Evolutionary conservation across 2,329 filamentous ascomycete genomes (phyloP).

Genomic region (Cladobotryum mycophilum): DNA sequence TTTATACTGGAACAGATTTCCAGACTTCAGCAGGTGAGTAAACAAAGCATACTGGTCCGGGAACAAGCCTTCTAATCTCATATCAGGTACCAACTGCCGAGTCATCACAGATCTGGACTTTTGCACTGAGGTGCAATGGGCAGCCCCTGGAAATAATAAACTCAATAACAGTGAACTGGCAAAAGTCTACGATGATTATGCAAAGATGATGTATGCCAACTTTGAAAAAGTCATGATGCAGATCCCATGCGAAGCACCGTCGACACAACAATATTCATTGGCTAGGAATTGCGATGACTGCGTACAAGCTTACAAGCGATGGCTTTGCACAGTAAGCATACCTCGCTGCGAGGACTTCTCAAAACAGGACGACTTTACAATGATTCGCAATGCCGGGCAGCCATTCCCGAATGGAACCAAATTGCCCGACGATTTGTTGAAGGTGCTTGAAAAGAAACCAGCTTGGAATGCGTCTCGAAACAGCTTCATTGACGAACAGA

Average conservation of each 20-base stretch:
- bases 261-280: slow-evolving; percentile 73
- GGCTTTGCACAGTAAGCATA: slow-evolving; percentile 90
- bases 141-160: slow-evolving; percentile 74
- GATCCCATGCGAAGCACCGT: slow-evolving; percentile 72
- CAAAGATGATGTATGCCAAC: slow-evolving; percentile 61
- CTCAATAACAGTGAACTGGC: slow-evolving; percentile 59
- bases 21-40: slow-evolving; percentile 67
- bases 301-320: slow-evolving; percentile 75
- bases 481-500: slow-evolving; percentile 59
- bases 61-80: background rate
- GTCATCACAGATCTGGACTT: slow-evolving; percentile 83
- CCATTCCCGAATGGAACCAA: slow-evolving; percentile 63
- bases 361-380: slow-evolving; percentile 38
- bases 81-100: slow-evolving; percentile 71
- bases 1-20: slow-evolving; percentile 69
- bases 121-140: slow-evolving; percentile 82
- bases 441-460: slow-evolving; percentile 17
- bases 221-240: slow-evolving; percentile 81
- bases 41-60: too few relatives aligned
- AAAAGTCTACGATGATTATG: slow-evolving; percentile 71
- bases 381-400: slow-evolving; percentile 62
- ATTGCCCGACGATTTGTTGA: slow-evolving; percentile 33
- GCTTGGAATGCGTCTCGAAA: slow-evolving; percentile 55
- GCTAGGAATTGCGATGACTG: slow-evolving; percentile 72
- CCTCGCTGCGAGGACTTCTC: slow-evolving; percentile 86